phyloP scores from a whole-genome alignment of 2,329 filamentous ascomycete genomes.

The Passalora sequoiae region DNA sequence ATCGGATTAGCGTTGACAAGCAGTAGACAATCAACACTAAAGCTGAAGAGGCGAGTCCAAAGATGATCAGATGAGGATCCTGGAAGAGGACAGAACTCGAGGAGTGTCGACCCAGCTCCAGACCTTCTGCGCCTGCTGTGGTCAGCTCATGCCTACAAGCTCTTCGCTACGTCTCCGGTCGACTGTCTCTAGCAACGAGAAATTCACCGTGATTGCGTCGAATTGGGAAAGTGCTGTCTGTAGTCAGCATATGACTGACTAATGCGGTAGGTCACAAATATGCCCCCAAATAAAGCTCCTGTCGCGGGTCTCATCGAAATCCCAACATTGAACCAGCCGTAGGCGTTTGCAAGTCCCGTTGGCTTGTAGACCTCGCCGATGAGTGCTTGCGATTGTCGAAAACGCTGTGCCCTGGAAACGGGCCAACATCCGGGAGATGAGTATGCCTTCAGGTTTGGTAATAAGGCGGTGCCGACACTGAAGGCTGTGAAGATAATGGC shows the following conservation, averaged over 20 bases:
- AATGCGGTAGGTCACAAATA: slow-evolving; percentile 71
- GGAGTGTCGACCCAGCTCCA: slow-evolving; percentile 62
- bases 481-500: slow-evolving; percentile 61
- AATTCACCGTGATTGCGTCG: slow-evolving; percentile 55
- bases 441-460: slow-evolving; percentile 65
- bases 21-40: slow-evolving; percentile 74
- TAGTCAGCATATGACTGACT: slow-evolving; percentile 74
- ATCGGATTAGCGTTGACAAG: slow-evolving; percentile 49
- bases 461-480: slow-evolving; percentile 66
- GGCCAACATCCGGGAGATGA: slow-evolving; percentile 67
- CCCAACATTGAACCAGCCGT: slow-evolving; percentile 52
- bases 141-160: slow-evolving; percentile 50
- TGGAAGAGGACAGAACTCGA: slow-evolving; percentile 58
- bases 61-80: slow-evolving; percentile 64
- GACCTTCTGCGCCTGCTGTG: slow-evolving; percentile 46
- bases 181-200: slow-evolving; percentile 69
- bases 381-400: slow-evolving; percentile 47
- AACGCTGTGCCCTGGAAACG: no score
- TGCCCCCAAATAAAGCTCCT: slow-evolving; percentile 64
- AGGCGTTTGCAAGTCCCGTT: slow-evolving; percentile 64
- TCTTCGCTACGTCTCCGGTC: slow-evolving; percentile 60
- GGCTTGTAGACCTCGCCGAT: slow-evolving; percentile 55
- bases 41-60: slow-evolving; percentile 55
- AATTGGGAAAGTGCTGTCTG: slow-evolving; percentile 63
- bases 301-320: slow-evolving; percentile 67